phyloP scores from a whole-genome alignment of 805 yeast species.

The Pichia nanzhaoensis region DNA sequence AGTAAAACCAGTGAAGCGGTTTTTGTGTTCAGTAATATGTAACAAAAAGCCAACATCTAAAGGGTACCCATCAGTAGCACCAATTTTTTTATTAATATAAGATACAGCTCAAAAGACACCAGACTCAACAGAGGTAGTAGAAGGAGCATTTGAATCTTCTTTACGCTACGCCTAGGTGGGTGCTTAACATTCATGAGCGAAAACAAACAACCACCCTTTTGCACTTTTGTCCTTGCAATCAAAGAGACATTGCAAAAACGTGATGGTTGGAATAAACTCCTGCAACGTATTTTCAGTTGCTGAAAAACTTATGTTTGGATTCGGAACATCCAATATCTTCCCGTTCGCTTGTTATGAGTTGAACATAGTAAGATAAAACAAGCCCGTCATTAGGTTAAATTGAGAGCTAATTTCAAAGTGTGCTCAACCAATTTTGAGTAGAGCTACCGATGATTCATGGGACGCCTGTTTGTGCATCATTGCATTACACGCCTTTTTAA shows the following conservation, averaged over 20 bases:
- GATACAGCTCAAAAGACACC: slow-evolving; percentile 1
- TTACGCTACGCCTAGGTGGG: too few species aligned
- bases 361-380: slow-evolving; percentile 2
- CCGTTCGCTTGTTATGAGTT: background rate
- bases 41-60: slow-evolving; percentile 2
- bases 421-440: background rate
- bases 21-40: background rate
- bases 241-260: background rate
- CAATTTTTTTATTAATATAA: too few species aligned
- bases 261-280: slow-evolving; percentile 1
- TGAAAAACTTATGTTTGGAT: slow-evolving; percentile 1
- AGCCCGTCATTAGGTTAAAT: background rate
- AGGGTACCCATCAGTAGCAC: background rate
- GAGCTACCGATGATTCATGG: background rate
- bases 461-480: background rate
- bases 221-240: background rate
- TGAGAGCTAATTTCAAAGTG: slow-evolving; percentile 1
- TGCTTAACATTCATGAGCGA: too few species aligned
- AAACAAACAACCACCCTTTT: background rate
- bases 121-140: background rate
- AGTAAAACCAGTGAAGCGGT: slow-evolving; percentile 1
- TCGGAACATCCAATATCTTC: slow-evolving; percentile 1
- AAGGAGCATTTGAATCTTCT: background rate
- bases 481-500: background rate
- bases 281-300: background rate